Conservation (phyloP, 495 filamentous ascomycete genomes). For the Daldinia grandis region DNA sequence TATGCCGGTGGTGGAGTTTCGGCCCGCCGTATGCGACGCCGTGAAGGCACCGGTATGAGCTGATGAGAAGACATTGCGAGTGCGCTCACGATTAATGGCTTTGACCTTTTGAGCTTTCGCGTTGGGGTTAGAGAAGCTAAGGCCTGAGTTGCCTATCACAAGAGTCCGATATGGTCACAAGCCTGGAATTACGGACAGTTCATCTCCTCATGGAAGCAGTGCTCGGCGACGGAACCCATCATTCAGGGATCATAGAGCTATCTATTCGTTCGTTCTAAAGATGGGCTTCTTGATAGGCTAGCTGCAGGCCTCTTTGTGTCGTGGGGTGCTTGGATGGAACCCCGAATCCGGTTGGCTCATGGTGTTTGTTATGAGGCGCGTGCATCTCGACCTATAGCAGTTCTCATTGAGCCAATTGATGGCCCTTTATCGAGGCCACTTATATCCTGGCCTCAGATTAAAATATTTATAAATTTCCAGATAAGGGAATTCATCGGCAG, state of each 20-base stretch:
- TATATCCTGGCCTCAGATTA: background rate
- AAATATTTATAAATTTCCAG: background rate
- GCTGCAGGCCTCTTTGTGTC: slow-evolving; percentile 32
- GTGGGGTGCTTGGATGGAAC: slow-evolving; percentile 19
- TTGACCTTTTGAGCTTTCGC: background rate
- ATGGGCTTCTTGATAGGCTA: slow-evolving; percentile 29
- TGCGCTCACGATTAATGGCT: background rate
- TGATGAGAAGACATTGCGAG: slow-evolving; percentile 16
- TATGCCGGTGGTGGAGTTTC: slow-evolving; percentile 37
- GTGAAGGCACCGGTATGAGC: slow-evolving; percentile 18
- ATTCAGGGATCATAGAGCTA: slow-evolving; percentile 6
- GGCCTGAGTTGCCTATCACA: background rate
- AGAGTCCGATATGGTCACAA: background rate
- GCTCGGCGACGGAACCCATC: slow-evolving; percentile 9
- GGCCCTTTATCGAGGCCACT: slow-evolving; percentile 3
- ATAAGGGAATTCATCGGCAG: background rate
- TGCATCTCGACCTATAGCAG: slow-evolving; percentile 28
- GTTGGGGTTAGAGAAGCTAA: background rate
- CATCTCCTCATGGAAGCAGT: slow-evolving; percentile 13
- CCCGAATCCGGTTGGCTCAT: slow-evolving; percentile 24
- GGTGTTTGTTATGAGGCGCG: slow-evolving; percentile 34
- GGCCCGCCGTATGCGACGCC: slow-evolving; percentile 24
- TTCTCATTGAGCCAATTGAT: background rate
- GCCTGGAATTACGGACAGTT: background rate
- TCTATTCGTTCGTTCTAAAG: slow-evolving; percentile 13